phyloP scores from a whole-genome alignment of 768 basidiomycete species.

The Podaxis sp. region DNA sequence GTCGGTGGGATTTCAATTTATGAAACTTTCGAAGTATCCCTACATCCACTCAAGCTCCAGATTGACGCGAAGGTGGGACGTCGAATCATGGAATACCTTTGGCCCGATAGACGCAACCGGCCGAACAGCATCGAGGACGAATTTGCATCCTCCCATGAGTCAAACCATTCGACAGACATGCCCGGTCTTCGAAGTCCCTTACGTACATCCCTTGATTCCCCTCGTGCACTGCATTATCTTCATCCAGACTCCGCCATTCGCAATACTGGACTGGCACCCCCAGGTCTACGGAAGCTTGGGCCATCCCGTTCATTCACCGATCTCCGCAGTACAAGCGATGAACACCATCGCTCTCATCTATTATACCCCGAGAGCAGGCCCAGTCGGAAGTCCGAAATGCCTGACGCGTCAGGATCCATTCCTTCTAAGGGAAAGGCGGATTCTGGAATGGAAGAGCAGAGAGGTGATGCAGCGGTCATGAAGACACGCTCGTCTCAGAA shows the following conservation, averaged over 20 bases:
- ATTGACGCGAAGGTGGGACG: constrained; percentile 80
- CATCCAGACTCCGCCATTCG: constrained; percentile 1
- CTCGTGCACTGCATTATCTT: constrained; percentile 28
- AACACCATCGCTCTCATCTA: constrained; percentile 23
- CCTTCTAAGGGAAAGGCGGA: background rate
- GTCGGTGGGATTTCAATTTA: constrained; percentile 93
- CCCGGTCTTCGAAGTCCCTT: constrained; percentile 18
- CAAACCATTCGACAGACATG: constrained; percentile 15
- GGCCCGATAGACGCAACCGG: constrained; percentile 58
- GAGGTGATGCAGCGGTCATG: constrained; percentile 71
- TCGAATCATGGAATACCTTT: constrained; percentile 85
- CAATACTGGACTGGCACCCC: constrained; percentile 17
- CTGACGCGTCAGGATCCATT: background rate
- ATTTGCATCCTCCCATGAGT: constrained; percentile 16
- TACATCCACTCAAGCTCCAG: constrained; percentile 85
- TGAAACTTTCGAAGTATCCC: constrained; percentile 71
- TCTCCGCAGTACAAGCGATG: constrained; percentile 43
- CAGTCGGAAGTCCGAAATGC: background rate
- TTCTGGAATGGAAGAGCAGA: background rate
- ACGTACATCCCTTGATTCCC: constrained; percentile 50
- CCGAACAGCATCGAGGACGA: constrained; percentile 15
- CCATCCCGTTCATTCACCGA: constrained; percentile 71
- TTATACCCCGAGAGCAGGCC: background rate
- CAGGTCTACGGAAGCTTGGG: constrained; percentile 47
- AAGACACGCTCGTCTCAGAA: constrained; percentile 76